Evolutionary conservation across 495 filamentous ascomycete genomes (phyloP).

Genomic region (Cairneyella variabilis): DNA sequence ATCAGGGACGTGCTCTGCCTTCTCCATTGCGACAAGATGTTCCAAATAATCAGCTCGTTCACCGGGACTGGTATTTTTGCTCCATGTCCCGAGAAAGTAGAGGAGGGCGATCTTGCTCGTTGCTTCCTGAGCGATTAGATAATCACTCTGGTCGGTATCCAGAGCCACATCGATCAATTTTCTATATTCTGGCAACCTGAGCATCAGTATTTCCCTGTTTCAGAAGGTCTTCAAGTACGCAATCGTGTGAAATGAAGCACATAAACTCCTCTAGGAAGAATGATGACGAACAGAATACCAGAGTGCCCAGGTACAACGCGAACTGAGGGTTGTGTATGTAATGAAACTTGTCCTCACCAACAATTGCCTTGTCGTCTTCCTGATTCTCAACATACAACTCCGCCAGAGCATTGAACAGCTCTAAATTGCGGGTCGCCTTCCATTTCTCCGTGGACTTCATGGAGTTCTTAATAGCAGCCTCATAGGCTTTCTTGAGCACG

Average conservation of each 20-base stretch:
- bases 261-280: too few species aligned
- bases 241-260: too few species aligned
- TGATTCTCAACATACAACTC: background rate
- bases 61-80: background rate
- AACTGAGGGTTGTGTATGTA: too few species aligned
- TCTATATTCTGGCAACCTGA: too few species aligned
- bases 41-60: background rate
- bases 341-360: too few species aligned
- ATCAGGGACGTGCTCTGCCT: background rate
- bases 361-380: slow-evolving; percentile 5
- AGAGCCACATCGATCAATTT: too few species aligned
- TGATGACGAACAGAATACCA: too few species aligned
- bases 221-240: too few species aligned
- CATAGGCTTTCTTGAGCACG: slow-evolving; percentile 1
- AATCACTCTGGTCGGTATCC: too few species aligned
- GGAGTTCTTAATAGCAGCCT: background rate
- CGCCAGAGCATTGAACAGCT: background rate
- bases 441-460: background rate
- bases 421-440: background rate
- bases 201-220: too few species aligned
- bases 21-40: background rate
- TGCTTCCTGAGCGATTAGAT: too few species aligned
- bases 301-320: too few species aligned
- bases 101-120: background rate
- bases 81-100: background rate